A percentile compares a stretch with the other conserved stretches of the same genome.
phyloP scores from a whole-genome alignment of 2,329 filamentous ascomycete genomes.

The Septoria petroselini region DNA sequence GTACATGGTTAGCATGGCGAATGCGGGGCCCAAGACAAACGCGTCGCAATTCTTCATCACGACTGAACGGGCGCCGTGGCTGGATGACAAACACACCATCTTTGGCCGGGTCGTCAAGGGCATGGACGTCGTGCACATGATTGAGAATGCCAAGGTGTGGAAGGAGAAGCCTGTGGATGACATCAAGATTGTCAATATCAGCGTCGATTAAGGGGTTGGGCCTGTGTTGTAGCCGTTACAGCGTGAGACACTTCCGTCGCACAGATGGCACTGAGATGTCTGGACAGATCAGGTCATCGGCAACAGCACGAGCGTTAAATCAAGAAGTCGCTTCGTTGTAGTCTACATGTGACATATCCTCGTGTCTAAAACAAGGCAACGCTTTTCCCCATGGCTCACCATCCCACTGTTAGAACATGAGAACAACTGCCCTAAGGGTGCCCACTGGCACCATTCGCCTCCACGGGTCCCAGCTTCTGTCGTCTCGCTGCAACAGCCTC shows the following conservation, averaged over 20 bases:
- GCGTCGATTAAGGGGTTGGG: constrained; percentile 9
- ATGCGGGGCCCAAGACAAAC: constrained; percentile 92
- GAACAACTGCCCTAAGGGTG: constrained; percentile 16
- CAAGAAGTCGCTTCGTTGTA: no score
- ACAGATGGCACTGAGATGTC: no score
- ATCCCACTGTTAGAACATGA: no score
- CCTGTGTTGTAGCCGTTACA: no score
- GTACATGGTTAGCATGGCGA: constrained; percentile 96
- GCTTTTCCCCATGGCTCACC: no score
- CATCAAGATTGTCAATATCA: constrained; percentile 92
- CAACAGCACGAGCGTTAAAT: no score
- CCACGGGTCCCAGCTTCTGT: constrained; percentile 44
- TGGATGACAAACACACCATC: constrained; percentile 94
- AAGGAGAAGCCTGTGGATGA: constrained; percentile 95
- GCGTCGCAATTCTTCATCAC: constrained; percentile 98
- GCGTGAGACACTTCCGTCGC: no score
- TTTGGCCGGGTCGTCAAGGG: constrained; percentile 89
- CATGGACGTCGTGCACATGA: constrained; percentile 90
- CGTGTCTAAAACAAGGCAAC: no score
- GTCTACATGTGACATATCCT: no score
- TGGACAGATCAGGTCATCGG: background rate
- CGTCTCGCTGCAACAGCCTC: constrained; percentile 74
- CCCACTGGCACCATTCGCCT: constrained; percentile 26
- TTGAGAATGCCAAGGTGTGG: constrained; percentile 83
- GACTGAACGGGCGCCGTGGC: constrained; percentile 93